phyloP scores from a whole-genome alignment of 2,329 filamentous ascomycete species.

The Trichophyton simii region DNA sequence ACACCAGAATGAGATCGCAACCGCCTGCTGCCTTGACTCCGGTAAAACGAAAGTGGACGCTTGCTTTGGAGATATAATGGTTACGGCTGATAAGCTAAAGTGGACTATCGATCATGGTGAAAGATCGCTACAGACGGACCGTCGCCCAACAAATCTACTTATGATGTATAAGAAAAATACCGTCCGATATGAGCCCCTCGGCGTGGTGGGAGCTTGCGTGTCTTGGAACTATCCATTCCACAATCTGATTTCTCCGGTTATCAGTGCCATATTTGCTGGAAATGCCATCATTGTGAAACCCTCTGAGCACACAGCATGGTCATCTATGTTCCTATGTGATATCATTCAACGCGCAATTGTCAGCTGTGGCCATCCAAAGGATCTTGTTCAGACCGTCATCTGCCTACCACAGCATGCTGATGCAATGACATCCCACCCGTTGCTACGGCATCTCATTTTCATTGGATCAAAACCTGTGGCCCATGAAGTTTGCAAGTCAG shows the following conservation, averaged over 20 bases:
- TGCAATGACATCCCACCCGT: conserved; percentile 71
- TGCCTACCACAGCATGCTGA: conserved; percentile 79
- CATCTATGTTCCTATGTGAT: conserved; percentile 63
- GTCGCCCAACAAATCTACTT: conserved; percentile 73
- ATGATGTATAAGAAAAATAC: conserved; percentile 94
- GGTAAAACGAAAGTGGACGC: conserved; percentile 96
- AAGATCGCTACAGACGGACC: conserved; percentile 57
- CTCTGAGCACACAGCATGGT: conserved; percentile 94
- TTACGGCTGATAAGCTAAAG: conserved; percentile 83
- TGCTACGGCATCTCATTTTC: conserved; percentile 82
- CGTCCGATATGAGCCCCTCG: conserved; percentile 81
- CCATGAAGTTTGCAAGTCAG: conserved; percentile 73
- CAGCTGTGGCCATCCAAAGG: conserved; percentile 68
- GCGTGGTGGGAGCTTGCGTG: conserved; percentile 82
- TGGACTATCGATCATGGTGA: conserved; percentile 93
- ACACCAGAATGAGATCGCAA: conserved; percentile 77
- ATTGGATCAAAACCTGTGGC: conserved; percentile 83
- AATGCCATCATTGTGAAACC: conserved; percentile 89
- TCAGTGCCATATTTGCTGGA: conserved; percentile 79
- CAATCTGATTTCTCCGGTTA: conserved; percentile 83
- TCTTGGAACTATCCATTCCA: conserved; percentile 98
- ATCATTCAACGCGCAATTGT: conserved; percentile 67
- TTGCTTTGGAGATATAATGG: conserved; percentile 83
- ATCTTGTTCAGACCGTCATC: conserved; percentile 70
- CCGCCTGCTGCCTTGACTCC: conserved; percentile 76